A percentile compares a stretch with the other conserved stretches of the same genome.
Evolutionary conservation across 1,284 basidiomycete genomes (phyloP).

Genomic region (Malassezia arunalokei): DNA sequence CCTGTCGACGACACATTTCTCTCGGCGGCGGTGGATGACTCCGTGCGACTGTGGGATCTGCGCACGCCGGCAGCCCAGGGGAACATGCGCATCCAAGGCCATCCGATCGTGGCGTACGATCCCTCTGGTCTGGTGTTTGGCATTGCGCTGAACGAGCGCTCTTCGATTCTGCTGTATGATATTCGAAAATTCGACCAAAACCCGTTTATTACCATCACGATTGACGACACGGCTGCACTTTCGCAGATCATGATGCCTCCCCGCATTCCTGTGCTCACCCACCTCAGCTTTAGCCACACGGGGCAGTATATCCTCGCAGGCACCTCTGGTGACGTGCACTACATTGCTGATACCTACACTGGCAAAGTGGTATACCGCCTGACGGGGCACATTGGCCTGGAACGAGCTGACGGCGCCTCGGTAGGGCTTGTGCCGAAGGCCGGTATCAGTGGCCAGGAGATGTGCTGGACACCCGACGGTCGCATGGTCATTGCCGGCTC

Average conservation of each 20-base stretch:
- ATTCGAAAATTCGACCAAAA: conserved; percentile 73
- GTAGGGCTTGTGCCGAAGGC: conserved; percentile 34
- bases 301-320: conserved; percentile 83
- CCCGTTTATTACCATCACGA: conserved; percentile 68
- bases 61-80: conserved; percentile 61
- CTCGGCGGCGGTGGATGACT: conserved; percentile 82
- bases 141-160: conserved; percentile 62
- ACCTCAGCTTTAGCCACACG: conserved; percentile 68
- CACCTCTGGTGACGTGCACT: conserved; percentile 82
- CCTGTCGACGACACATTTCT: conserved; percentile 90
- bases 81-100: conserved; percentile 51
- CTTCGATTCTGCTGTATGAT: conserved; percentile 55
- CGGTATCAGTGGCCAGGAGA: conserved; percentile 38
- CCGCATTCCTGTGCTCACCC: conserved; percentile 79
- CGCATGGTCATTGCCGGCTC: conserved; percentile 30
- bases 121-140: conserved; percentile 79
- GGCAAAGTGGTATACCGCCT: conserved; percentile 23
- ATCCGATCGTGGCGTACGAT: conserved; percentile 81
- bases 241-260: conserved; percentile 49
- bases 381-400: conserved; percentile 32
- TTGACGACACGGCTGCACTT: conserved; percentile 51
- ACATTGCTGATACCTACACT: conserved; percentile 51
- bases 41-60: conserved; percentile 92
- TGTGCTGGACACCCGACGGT: conserved; percentile 39
- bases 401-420: conserved; percentile 18